Evolutionary conservation across 805 yeast genomes (phyloP), one percentile per base, ranked within the genome.

Genomic region (Candida pseudoglaebosa): DNA sequence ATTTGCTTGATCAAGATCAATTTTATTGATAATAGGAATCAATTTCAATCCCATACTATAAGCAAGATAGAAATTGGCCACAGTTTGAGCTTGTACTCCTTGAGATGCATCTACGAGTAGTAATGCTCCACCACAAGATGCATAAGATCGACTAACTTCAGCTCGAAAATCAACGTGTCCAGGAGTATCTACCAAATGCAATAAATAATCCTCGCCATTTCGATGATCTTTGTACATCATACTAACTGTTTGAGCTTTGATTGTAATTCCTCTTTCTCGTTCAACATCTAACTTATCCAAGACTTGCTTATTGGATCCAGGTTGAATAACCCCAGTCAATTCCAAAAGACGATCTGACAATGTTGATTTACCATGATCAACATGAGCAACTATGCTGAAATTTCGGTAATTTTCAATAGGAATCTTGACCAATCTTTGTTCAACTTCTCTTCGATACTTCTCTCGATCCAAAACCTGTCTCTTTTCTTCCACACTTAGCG

Each of bases 81-180:
- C 97, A 0, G 99, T 93, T 59, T 91, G 99, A 0, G 98, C 98
- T 59, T 89, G 97, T 3, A 91, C 89, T 37, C 98, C 98, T 54
- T 93, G 97, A 2, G 91, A 75, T 1, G 98, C 98, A 67, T 93
- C 99, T 2, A 91, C 95, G 16, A 91, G 61, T 29, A 91, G 60
- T 29, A 91, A 63, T 0, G 97, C 97, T 10, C 98, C 98, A 26
- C 90, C 95, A 67, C 97, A 93, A 0, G 96, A 85, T 2, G 97
- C 97, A 61, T 90, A 90, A 5, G 96, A 86, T 49, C 98, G 65
- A 3, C 95, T 80, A 1, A 91, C 99, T 53, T 91, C 99, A 6
- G 93, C 83, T 38, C 96, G 70, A 59, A 91, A 91, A 59, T 91
- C 99, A 22, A 93, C 98, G 58, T 91, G 99, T 0, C 99, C 99